These are phyloP conservation scores for Striga hermonthica DNA, from an alignment of 305 asterid species.

Conservation along the genomic window DNA sequence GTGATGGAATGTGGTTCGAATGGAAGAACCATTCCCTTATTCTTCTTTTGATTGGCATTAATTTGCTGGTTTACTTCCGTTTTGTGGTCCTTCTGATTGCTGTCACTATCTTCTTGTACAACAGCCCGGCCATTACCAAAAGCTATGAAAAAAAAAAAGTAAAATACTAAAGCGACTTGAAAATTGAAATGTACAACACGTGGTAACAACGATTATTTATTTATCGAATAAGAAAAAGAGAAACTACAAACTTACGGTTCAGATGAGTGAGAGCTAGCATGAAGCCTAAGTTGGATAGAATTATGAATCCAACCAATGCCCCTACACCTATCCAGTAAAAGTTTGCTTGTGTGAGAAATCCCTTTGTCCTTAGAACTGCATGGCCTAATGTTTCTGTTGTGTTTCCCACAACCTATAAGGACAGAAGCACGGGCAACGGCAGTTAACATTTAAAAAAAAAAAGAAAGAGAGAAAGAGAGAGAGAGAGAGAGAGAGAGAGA, in stretches of 20 bases:
- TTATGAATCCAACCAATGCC: constrained; percentile 47
- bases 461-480: no score
- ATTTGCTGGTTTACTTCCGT: constrained; percentile 17
- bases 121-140: constrained; percentile 40
- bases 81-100: constrained; percentile 15
- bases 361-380: constrained; percentile 37
- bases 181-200: background rate
- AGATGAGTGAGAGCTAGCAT: constrained; percentile 47
- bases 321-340: constrained; percentile 58
- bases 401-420: constrained; percentile 24
- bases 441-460: background rate
- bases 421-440: background rate
- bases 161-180: no score
- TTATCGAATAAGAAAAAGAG: background rate
- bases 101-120: constrained; percentile 33
- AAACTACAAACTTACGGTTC: constrained; percentile 37
- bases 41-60: constrained; percentile 2
- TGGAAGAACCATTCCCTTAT: constrained; percentile 40
- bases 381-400: constrained; percentile 38
- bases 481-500: no score
- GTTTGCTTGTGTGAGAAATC: constrained; percentile 33
- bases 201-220: background rate
- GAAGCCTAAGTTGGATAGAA: constrained; percentile 39
- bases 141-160: constrained; percentile 28
- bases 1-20: constrained; percentile 30